These are phyloP conservation scores for Solanum gracilifrons DNA, from an alignment of 257 asterid genomes.

Conservation along the genomic window DNA sequence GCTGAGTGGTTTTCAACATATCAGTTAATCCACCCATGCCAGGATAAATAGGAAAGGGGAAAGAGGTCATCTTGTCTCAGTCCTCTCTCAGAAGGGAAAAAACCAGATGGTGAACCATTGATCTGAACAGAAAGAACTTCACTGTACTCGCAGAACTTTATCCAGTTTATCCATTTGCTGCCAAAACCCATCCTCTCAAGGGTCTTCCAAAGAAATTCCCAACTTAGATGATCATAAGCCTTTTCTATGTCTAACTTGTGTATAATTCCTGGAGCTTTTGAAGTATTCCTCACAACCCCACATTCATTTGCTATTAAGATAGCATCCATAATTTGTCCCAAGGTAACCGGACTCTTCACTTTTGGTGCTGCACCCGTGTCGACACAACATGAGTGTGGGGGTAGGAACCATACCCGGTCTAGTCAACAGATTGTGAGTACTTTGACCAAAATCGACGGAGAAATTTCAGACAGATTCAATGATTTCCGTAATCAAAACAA, in stretches of 20 bases:
- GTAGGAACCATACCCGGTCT: not conserved
- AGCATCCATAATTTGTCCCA: not conserved
- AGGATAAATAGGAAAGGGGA: not conserved
- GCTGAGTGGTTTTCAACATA: not conserved
- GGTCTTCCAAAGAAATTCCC: not conserved
- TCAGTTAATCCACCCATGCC: not conserved
- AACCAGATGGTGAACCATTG: not conserved
- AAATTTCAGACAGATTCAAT: not conserved
- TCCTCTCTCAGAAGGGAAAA: not conserved
- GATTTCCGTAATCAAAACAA: not conserved
- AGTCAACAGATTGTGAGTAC: not conserved
- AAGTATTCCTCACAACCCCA: not conserved
- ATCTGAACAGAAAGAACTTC: not conserved
- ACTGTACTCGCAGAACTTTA: not conserved
- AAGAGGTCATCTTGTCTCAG: not conserved
- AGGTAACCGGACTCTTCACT: not conserved
- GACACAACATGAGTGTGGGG: not conserved
- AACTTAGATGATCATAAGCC: not conserved
- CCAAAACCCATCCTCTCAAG: not conserved
- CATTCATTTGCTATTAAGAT: not conserved
- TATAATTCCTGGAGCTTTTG: not conserved
- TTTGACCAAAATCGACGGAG: not conserved
- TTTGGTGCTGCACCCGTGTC: not conserved
- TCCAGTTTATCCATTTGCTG: not conserved
- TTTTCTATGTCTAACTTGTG: not conserved